A percentile compares a stretch with the other conserved stretches of the same genome.
These are phyloP conservation scores for Suillus spraguei DNA, from an alignment of 768 basidiomycete species.

Conservation along the genomic window DNA sequence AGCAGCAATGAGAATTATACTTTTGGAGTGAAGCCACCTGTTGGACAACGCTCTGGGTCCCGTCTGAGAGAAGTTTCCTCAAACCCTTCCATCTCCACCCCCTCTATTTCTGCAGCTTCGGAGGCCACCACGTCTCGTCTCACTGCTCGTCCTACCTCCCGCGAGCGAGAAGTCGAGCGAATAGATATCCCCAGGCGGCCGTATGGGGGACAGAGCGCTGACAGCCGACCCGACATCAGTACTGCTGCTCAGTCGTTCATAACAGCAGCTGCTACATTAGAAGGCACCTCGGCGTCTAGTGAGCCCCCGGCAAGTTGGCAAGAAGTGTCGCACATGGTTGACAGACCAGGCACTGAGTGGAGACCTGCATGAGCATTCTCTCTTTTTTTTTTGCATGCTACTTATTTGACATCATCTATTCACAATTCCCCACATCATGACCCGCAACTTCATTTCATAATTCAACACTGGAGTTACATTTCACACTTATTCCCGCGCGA, in stretches of 20 bases:
- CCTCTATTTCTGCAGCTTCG: constrained; percentile 29
- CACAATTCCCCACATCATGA: constrained; percentile 7
- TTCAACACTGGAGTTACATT: constrained; percentile 10
- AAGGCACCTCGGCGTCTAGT: constrained; percentile 56
- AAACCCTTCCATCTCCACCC: constrained; percentile 7
- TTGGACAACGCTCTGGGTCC: constrained; percentile 16
- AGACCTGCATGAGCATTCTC: constrained; percentile 38
- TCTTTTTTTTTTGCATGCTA: constrained; percentile 27
- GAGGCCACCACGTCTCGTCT: constrained; percentile 27
- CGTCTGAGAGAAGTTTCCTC: constrained; percentile 23
- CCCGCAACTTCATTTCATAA: constrained; percentile 6
- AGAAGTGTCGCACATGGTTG: constrained; percentile 44
- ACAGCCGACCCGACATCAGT: constrained; percentile 63
- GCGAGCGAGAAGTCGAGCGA: constrained; percentile 24
- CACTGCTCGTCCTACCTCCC: constrained; percentile 21
- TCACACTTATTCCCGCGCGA: constrained; percentile 14
- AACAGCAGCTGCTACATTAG: constrained; percentile 62
- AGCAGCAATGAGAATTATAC: constrained; percentile 71
- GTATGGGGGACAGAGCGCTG: constrained; percentile 22
- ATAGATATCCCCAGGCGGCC: constrained; percentile 29
- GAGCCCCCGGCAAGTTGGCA: constrained; percentile 52
- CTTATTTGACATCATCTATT: constrained; percentile 35
- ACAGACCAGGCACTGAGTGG: constrained; percentile 41
- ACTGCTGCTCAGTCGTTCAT: constrained; percentile 71
- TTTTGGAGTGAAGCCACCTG: constrained; percentile 47